Evolutionary conservation across 768 basidiomycete genomes (phyloP), one percentile per base, ranked within the genome.

Genomic region (Leccinum rimulosum): DNA sequence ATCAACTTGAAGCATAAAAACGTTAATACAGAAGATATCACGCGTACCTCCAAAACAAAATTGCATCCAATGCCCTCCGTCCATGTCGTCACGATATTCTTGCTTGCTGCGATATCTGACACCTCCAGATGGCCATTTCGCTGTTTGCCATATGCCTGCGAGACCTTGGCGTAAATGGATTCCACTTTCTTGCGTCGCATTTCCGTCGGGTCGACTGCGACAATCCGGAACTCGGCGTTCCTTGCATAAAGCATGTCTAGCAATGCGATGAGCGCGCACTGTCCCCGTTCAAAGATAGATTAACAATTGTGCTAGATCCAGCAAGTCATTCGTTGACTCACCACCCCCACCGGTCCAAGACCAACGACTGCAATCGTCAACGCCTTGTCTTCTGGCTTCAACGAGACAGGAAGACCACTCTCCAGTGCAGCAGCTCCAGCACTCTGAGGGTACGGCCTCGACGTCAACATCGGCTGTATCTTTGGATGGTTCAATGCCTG

Each of bases 401-500:
- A 64, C 47, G 64, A 76, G 17, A 54, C 57, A 30, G 51, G 59
- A 55, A 30, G 31, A 12, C 27, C 54, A 25, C 54, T 27, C 4
- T 55, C 62, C 11, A 22, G 40, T 27, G 48, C 19, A 4, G 71
- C 33, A 38, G 52, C 5, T 14, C 59, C 59, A 15, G 64, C 63
- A n/a, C 66, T 63, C 6, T 61, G 65, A 2, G 89, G 89, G 77
- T 86, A 91, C 5, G 88, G 73, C 40, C 68, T 76, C 3, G 83
- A 84, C 0, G 79, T 83, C 52, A 89, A 64, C 27, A 87, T 76
- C 9, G 88, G 83, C 19, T 79, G 74, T 5, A 85, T 75, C 73
- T 91, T 92, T 4, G 88, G 85, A 66, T 92, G 89, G 58, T 84
- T 83, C 58, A 91, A 65, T 3, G 84, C 84, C 69, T 91, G 90